These are phyloP conservation scores for Tetragonia tetragonoides DNA, from an alignment of 148 eudicot species.

Conservation along the genomic window DNA sequence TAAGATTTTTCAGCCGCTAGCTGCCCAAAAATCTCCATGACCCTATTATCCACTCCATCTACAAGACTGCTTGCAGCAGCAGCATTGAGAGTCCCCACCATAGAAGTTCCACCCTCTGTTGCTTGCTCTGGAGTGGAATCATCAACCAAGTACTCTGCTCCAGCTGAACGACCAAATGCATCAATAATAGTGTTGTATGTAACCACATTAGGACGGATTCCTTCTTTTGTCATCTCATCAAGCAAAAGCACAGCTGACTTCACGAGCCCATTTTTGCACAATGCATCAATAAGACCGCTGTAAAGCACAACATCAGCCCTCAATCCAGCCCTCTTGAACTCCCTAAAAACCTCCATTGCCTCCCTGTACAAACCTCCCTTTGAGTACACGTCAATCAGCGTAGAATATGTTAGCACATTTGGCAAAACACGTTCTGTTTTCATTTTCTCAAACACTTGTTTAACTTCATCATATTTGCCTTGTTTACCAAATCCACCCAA, in stretches of 20 bases:
- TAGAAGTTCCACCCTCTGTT: slow-evolving; percentile 31
- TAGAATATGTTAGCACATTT: slow-evolving; percentile 80
- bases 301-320: slow-evolving; percentile 96
- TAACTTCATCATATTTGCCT: slow-evolving; percentile 80
- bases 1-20: slow-evolving; percentile 52
- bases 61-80: slow-evolving; percentile 21
- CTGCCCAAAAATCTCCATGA: slow-evolving; percentile 69
- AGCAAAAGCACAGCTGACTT: slow-evolving; percentile 75
- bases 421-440: slow-evolving; percentile 56
- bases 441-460: slow-evolving; percentile 64
- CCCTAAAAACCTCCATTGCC: slow-evolving; percentile 65
- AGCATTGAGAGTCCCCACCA: slow-evolving; percentile 18
- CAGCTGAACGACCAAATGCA: slow-evolving; percentile 81
- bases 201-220: slow-evolving; percentile 90
- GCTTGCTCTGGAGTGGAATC: slow-evolving; percentile 25
- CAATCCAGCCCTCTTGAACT: slow-evolving; percentile 76
- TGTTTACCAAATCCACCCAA: slow-evolving; percentile 94
- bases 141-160: slow-evolving; percentile 28
- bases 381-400: slow-evolving; percentile 78
- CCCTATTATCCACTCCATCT: slow-evolving; percentile 42
- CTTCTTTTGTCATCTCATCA: slow-evolving; percentile 89
- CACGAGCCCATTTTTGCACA: slow-evolving; percentile 87
- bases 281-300: slow-evolving; percentile 82
- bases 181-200: slow-evolving; percentile 94
- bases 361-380: slow-evolving; percentile 75